Percentiles rank a stretch among this genome's conserved stretches.
These are phyloP conservation scores for Alternaria conjuncta DNA, from an alignment of 2,329 filamentous ascomycete genomes.

Conservation along the genomic window DNA sequence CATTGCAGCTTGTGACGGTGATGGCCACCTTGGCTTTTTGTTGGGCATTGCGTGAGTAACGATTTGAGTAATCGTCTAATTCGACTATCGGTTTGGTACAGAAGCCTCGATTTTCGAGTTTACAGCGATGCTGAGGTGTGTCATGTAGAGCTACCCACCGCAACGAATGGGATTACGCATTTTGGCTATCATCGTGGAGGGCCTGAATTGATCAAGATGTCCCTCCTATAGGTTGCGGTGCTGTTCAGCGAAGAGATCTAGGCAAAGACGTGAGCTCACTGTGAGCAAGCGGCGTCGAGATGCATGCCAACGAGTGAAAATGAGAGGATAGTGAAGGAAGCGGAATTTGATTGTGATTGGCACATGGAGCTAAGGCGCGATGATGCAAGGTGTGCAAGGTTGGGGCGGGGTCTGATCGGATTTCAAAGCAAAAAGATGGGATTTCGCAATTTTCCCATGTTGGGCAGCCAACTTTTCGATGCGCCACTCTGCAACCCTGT, in stretches of 20 bases:
- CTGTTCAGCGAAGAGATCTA: not conserved
- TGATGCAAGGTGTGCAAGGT: constrained; percentile 2
- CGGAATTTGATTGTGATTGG: not conserved
- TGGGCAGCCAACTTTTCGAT: not conserved
- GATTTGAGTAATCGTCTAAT: not conserved
- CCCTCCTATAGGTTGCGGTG: not conserved
- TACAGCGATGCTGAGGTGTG: not conserved
- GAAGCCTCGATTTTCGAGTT: not conserved
- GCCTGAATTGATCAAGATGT: no score
- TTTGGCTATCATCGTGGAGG: not conserved
- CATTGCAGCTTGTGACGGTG: not conserved
- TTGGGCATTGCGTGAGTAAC: not conserved
- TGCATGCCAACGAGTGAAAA: not conserved
- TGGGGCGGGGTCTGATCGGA: constrained; percentile 3
- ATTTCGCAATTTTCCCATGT: constrained; percentile 7
- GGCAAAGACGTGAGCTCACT: not conserved
- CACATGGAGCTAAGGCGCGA: not conserved
- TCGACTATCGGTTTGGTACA: not conserved
- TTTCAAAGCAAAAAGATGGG: constrained; percentile 5
- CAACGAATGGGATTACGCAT: not conserved
- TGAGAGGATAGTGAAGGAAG: not conserved
- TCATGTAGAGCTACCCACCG: not conserved
- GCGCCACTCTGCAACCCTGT: not conserved
- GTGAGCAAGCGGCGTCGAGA: not conserved
- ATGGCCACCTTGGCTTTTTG: not conserved